phyloP scores from a whole-genome alignment of 306 rosid genomes.

The Crataegus laevigata region DNA sequence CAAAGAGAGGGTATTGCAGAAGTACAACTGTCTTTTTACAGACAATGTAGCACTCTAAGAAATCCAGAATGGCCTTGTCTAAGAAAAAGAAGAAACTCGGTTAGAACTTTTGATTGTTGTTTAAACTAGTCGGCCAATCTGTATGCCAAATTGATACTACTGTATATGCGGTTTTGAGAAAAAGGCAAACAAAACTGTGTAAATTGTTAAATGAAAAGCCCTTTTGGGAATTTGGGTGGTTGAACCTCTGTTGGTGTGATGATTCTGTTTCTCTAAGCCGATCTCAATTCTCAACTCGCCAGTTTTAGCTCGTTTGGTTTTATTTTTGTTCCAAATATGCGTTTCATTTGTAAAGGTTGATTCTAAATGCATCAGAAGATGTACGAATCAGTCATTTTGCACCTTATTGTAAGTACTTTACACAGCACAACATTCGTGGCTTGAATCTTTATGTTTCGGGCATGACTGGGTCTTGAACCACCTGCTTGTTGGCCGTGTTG shows the following conservation, averaged over 20 bases:
- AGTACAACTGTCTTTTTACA: slow-evolving; percentile 51
- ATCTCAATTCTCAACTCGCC: no score
- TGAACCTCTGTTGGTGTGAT: neutral
- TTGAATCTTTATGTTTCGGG: no score
- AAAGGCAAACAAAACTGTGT: neutral
- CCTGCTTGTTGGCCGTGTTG: no score
- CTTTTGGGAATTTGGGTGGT: neutral
- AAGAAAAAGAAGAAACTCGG: slow-evolving; percentile 25
- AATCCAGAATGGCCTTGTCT: slow-evolving; percentile 7
- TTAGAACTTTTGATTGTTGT: neutral
- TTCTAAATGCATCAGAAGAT: neutral
- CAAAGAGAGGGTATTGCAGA: slow-evolving; percentile 60
- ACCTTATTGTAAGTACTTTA: no score
- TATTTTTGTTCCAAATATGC: no score
- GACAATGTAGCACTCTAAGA: slow-evolving; percentile 28
- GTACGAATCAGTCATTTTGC: neutral
- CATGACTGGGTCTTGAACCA: no score
- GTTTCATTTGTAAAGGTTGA: neutral
- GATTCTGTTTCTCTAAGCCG: neutral
- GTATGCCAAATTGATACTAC: neutral
- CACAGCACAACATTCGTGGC: neutral
- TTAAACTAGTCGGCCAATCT: neutral
- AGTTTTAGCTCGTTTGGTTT: neutral
- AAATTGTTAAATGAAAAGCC: neutral
- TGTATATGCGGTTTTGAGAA: neutral